phyloP scores from a whole-genome alignment of 2,329 filamentous ascomycete species.

The Venturia asperata region DNA sequence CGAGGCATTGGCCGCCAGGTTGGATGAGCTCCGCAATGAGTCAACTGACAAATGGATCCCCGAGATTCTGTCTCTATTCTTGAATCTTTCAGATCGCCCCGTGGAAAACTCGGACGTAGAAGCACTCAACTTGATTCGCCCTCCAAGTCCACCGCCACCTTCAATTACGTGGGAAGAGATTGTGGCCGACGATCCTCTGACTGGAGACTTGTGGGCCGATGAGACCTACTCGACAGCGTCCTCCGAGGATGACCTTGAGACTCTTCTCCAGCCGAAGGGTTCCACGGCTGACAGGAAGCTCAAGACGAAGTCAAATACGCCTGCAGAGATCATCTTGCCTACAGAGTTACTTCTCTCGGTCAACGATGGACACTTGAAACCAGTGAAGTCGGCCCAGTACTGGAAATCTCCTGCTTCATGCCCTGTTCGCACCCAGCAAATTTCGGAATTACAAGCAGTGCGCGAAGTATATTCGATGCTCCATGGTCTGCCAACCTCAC shows the following conservation, averaged over 20 bases:
- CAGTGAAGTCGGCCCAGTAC: slow-evolving; percentile 40
- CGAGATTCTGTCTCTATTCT: slow-evolving; percentile 69
- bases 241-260: slow-evolving; percentile 52
- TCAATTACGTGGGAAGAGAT: slow-evolving; percentile 73
- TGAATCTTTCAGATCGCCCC: slow-evolving; percentile 77
- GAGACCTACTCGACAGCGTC: slow-evolving; percentile 59
- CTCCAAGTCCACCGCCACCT: slow-evolving; percentile 40
- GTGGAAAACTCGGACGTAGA: slow-evolving; percentile 60
- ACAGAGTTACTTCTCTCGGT: slow-evolving; percentile 27
- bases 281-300: neutral
- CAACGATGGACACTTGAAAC: slow-evolving; percentile 21
- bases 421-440: neutral
- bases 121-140: slow-evolving; percentile 41
- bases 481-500: slow-evolving; percentile 63
- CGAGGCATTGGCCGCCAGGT: slow-evolving; percentile 54
- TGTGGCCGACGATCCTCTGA: slow-evolving; percentile 66
- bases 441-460: slow-evolving; percentile 61
- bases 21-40: slow-evolving; percentile 51
- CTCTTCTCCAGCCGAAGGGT: neutral
- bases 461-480: slow-evolving; percentile 83
- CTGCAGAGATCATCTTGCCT: slow-evolving; percentile 25
- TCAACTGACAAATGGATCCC: slow-evolving; percentile 59
- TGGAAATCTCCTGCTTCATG: slow-evolving; percentile 32
- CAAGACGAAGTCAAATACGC: slow-evolving; percentile 26
- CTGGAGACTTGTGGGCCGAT: slow-evolving; percentile 63